Evolutionary conservation across 2,329 filamentous ascomycete species (phyloP), one percentile per base, ranked within the genome.

Genomic region (Didymella arachidicola): DNA sequence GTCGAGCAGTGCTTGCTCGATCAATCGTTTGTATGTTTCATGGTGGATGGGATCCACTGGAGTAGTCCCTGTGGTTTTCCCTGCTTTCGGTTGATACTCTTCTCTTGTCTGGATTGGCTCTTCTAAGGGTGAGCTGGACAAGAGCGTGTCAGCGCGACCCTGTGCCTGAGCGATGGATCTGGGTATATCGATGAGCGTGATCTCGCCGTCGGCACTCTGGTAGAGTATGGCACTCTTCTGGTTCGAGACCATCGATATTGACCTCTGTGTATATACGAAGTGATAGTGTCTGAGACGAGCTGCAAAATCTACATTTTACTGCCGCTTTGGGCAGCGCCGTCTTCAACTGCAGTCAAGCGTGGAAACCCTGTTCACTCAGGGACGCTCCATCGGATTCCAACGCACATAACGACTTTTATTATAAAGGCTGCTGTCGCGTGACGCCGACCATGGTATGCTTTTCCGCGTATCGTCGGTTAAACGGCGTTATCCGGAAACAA

Each of bases 161-260:
- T 93, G 90, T 18, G 85, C 86, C 59, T 86, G 81, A 64, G 90
- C 87, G 38, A 93, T 84, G 1, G 90, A 91, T 18, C 81, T 79
- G 25, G 90, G 89, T 44, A 92, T 84, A 68, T 93, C 90, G 50
- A 93, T 74, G 26, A 92, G 73, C 22, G 86, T 79, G 52, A 88
- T 75, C 44, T 83, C 80, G 47, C 77, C 70, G 4, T 80, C 77
- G 2, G 74, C 66, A 62, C 82, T 86, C 58, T 83, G 79, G 74
- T 84, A 89, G 39, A 89, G 72, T 22, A 89, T 80, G 10, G 67
- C 25, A 52, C 48, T 63, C 25, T 41, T 26, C 57, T 56, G 16
- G 16, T 32, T 22, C 38, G 42, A 36, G 19, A 38, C 26, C 57
- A 49, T 55, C 27, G 46, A n/a, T n/a, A 18, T 7, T 36, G 12